Evolutionary conservation across 768 basidiomycete species (phyloP).

Genomic region (Tricholoma flavovirens): DNA sequence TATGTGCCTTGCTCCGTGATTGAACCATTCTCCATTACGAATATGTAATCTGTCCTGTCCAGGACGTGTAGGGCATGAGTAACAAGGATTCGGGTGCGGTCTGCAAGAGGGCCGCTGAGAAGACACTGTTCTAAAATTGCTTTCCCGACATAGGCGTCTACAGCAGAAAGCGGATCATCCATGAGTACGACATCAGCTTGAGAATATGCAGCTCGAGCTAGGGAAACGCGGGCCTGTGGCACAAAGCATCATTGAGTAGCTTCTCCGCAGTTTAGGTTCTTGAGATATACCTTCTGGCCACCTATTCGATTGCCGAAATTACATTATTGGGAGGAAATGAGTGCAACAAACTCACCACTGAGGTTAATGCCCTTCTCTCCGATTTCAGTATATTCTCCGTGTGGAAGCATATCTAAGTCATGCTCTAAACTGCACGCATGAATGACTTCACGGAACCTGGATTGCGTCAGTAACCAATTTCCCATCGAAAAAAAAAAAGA

Average conservation of each 20-base stretch:
- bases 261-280: conserved; percentile 21
- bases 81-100: conserved; percentile 55
- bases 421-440: conserved; percentile 63
- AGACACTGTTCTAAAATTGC: conserved; percentile 60
- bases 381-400: conserved; percentile 66
- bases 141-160: conserved; percentile 73
- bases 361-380: conserved; percentile 75
- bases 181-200: conserved; percentile 67
- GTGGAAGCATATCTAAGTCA: conserved; percentile 66
- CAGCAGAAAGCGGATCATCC: conserved; percentile 78
- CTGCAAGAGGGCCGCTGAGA: conserved; percentile 43
- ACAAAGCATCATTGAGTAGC: conserved; percentile 18
- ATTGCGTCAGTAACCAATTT: background rate
- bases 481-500: background rate
- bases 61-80: conserved; percentile 57
- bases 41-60: conserved; percentile 56
- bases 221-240: conserved; percentile 54
- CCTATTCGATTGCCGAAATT: conserved; percentile 14
- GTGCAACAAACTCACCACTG: conserved; percentile 36
- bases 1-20: conserved; percentile 64
- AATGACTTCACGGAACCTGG: conserved; percentile 52
- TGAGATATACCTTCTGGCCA: conserved; percentile 29
- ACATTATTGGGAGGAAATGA: background rate
- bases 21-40: conserved; percentile 52
- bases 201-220: conserved; percentile 76